Evolutionary conservation across 2,329 filamentous ascomycete species (phyloP), one percentile per base, ranked within the genome.

Genomic region (Ploettnerulaceae sp.): DNA sequence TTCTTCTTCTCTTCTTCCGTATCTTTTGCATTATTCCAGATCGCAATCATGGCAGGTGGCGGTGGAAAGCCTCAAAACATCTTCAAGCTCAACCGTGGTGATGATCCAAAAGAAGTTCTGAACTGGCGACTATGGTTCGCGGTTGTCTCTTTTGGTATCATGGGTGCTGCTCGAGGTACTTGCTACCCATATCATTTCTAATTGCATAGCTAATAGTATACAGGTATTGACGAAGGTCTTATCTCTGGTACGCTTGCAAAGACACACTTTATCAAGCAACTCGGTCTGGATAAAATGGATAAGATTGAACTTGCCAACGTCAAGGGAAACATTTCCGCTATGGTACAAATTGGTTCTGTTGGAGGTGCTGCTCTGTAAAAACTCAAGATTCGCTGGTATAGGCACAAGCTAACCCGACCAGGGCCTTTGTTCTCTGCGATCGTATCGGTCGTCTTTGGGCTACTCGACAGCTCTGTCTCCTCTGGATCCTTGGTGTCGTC

Each of bases 121-220:
- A 90, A 90, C 68, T 89, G 84, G 84, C 74, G 79, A 34, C 72
- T 90, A 51, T 89, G 84, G 82, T 87, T 86, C 65, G 81, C 84
- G 32, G 50, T 89, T 45, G 62, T 86, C 52, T 82, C 79, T 4
- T 88, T 89, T 53, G 82, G 81, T 37, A 74, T 91, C 26, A 79
- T 90, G 66, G 86, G 86, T 45, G 84, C 86, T 2, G 84, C 85
- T 31, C 77, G 86, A 48, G 86, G 86, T 47, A 34, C 15, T 26
- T 26, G 14, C 4, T 14, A 5, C 8, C 5, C 7, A 3, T 9
- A 17, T 14, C 14, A 18, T 11, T 11, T 17, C 7, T 26, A 4
- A 15, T 17, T 17, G 1, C 15, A 22, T 8, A 18, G 5, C 40
- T 43, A n/a, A 43, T 12, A 4, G 8, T 24, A 6, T 32, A 11